phyloP scores from a whole-genome alignment of 2,329 filamentous ascomycete species.

The Hypomyces rosellus region DNA sequence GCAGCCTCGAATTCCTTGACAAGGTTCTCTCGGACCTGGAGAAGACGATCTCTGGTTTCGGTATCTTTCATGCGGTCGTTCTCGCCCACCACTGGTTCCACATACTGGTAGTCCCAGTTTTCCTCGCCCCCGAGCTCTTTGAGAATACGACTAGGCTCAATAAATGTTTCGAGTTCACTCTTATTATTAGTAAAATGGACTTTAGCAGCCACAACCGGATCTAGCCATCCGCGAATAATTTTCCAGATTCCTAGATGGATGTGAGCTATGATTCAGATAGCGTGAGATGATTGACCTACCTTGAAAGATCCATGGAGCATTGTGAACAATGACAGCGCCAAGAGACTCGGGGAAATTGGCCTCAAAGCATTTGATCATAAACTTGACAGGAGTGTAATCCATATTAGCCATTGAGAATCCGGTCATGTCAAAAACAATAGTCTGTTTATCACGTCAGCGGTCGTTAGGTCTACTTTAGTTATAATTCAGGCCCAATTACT shows the following conservation, averaged over 20 bases:
- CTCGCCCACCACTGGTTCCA: constrained; percentile 69
- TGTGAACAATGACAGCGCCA: constrained; percentile 86
- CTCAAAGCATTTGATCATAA: constrained; percentile 99
- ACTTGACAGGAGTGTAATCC: constrained; percentile 96
- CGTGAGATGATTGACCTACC: constrained; percentile 39
- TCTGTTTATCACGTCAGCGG: constrained; percentile 42
- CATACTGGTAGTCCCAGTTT: constrained; percentile 75
- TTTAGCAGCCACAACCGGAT: constrained; percentile 91
- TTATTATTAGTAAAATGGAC: constrained; percentile 85
- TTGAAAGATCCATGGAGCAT: constrained; percentile 95
- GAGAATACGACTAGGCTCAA: constrained; percentile 63
- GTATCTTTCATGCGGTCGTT: constrained; percentile 67
- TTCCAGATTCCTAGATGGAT: constrained; percentile 74
- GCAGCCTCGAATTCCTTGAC: constrained; percentile 66
- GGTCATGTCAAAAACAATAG: constrained; percentile 93
- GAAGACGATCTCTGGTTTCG: constrained; percentile 55
- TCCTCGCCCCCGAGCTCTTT: constrained; percentile 84
- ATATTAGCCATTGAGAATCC: constrained; percentile 92
- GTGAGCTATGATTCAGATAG: neutral
- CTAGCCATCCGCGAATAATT: constrained; percentile 91
- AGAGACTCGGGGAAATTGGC: constrained; percentile 95
- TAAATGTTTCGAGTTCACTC: constrained; percentile 71
- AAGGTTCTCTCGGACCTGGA: constrained; percentile 57
- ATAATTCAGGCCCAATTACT: constrained; percentile 30
- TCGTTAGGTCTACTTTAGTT: neutral